Evolutionary conservation across 2,329 filamentous ascomycete genomes (phyloP).

Genomic region (Pseudogymnoascus sp.): DNA sequence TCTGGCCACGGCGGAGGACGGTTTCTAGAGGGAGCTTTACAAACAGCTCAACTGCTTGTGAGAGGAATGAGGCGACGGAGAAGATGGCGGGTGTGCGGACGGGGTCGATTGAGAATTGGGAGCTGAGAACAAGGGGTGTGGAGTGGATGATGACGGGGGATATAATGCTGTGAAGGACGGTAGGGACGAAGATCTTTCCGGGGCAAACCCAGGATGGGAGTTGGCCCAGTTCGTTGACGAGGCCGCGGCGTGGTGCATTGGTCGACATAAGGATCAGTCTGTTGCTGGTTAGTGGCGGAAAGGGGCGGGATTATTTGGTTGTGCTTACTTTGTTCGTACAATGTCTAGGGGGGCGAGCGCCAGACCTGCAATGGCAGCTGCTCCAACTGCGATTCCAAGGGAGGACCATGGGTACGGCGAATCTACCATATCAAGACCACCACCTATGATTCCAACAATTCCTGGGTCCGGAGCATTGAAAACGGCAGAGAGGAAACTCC

Average conservation of each 20-base stretch:
- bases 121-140: conserved; percentile 75
- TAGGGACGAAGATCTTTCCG: conserved; percentile 66
- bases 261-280: conserved; percentile 77
- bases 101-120: conserved; percentile 76
- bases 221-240: conserved; percentile 61
- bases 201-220: conserved; percentile 72
- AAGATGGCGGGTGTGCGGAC: conserved; percentile 73
- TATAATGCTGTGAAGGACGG: conserved; percentile 74
- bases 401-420: conserved; percentile 77
- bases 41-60: conserved; percentile 71
- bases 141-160: conserved; percentile 76
- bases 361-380: conserved; percentile 64
- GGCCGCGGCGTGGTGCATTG: conserved; percentile 66
- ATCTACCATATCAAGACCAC: conserved; percentile 57
- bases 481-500: conserved; percentile 81
- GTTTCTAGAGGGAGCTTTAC: conserved; percentile 88
- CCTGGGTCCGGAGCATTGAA: conserved; percentile 83
- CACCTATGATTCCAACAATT: conserved; percentile 37
- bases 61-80: conserved; percentile 71
- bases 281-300: conserved; percentile 23
- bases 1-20: conserved; percentile 79
- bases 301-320: neutral
- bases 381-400: conserved; percentile 59
- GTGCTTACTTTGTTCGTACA: conserved; percentile 58
- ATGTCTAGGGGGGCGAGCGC: conserved; percentile 82